Evolutionary conservation across 2,329 filamentous ascomycete species (phyloP), one percentile per base, ranked within the genome.

Genomic region (Alternaria sp.): DNA sequence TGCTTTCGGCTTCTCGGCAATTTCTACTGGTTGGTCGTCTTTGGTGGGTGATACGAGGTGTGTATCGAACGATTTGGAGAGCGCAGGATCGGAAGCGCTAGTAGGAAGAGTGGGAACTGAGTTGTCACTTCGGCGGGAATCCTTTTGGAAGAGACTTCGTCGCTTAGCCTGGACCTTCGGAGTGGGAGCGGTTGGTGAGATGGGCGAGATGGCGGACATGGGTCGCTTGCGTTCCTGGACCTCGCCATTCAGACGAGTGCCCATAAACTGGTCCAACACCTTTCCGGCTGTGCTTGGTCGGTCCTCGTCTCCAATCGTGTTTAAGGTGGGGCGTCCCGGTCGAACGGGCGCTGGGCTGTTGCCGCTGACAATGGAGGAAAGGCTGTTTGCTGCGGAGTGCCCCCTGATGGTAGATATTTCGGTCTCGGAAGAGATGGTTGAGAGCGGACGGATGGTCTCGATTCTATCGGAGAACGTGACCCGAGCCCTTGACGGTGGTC

Each of bases 391-490:
- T 33, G 91, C 83, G 2, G 89, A 91, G 74, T 94, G 91, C 5
- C 87, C 86, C 39, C 87, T 85, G 17, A 88, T 84, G 0, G 91
- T 92, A 1, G 83, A 83, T 53, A 87, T 80, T 3, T 92, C 89
- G 0, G 91, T 92, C 73, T 95, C 92, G 21, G 88, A 93, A 1
- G 92, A 96, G 13, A 96, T 88, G 21, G 93, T 82, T 2, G 93
- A 97, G 17, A 96, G 79, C 0, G 93, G 93, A 10, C 92, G 86
- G 67, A 93, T 93, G 62, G 90, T 93, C 75, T 96, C 91, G 28
- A 96, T 83, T 10, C 87, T 90, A 63, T 96, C 92, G 1, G 91
- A 92, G 72, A 96, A 96, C 0, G 90, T 91, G 44, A 96, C 92
- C 11, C 90, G 84, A 40, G 88, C 85, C 59, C 88, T 85, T 4